A percentile compares a stretch with the other conserved stretches of the same genome.
Evolutionary conservation across 2,329 filamentous ascomycete species (phyloP).

Genomic region (Alternaria sp.): DNA sequence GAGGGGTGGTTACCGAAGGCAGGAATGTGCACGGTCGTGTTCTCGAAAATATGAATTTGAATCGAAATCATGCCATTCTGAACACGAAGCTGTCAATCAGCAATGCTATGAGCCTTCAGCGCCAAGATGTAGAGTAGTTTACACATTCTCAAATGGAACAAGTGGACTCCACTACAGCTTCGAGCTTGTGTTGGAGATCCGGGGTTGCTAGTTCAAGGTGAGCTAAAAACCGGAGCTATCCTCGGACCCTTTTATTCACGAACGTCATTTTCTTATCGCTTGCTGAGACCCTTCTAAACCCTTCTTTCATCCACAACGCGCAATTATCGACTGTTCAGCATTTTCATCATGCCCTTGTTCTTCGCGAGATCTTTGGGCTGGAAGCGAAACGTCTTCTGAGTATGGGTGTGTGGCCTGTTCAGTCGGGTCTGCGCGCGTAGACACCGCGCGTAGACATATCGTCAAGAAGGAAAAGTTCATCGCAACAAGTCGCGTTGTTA

Average conservation of each 20-base stretch:
- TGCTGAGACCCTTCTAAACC: not conserved
- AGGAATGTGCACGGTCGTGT: not conserved
- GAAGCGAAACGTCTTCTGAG: not conserved
- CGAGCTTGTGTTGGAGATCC: not conserved
- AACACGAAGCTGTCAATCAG: not conserved
- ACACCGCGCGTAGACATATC: not conserved
- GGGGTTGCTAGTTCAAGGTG: not conserved
- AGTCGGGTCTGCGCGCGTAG: not conserved
- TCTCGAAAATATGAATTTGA: not conserved
- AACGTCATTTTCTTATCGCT: not conserved
- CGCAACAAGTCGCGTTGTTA: not conserved
- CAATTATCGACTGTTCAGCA: not conserved
- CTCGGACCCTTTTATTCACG: not conserved
- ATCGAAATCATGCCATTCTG: not conserved
- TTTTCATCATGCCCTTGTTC: not conserved
- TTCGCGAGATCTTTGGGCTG: not conserved
- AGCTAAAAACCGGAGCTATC: not conserved
- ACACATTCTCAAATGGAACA: not conserved
- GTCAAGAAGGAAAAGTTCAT: not conserved
- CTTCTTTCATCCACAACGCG: not conserved
- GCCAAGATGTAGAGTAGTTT: not conserved
- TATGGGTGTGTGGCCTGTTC: not conserved
- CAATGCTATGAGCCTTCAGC: not conserved
- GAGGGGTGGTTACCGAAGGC: constrained; percentile 37
- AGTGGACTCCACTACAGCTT: not conserved